Evolutionary conservation across 192 early-diverging fungal species (phyloP).

Genomic region (Backusella mclennaniae): DNA sequence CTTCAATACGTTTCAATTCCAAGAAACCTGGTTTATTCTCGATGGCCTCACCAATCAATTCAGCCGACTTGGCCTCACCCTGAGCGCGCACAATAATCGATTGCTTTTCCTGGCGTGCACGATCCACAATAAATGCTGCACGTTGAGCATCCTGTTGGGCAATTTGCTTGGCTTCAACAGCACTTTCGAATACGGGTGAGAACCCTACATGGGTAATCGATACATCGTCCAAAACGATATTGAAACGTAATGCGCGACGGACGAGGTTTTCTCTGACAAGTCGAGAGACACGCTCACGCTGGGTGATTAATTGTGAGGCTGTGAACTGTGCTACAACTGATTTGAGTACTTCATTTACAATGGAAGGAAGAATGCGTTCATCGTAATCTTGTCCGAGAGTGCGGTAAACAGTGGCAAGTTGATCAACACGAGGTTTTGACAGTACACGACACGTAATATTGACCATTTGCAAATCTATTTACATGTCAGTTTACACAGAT

Average conservation of each 20-base stretch:
- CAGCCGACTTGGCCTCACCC: slow-evolving; percentile 93
- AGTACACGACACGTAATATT: slow-evolving; percentile 98
- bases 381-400: slow-evolving; percentile 93
- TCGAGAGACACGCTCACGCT: slow-evolving; percentile 88
- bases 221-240: slow-evolving; percentile 94
- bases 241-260: slow-evolving; percentile 79
- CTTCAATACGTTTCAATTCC: slow-evolving; percentile 89
- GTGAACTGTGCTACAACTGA: slow-evolving; percentile 98
- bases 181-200: slow-evolving; percentile 88
- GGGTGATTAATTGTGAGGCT: slow-evolving; percentile 96
- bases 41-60: slow-evolving; percentile 95
- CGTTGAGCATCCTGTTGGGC: slow-evolving; percentile 98
- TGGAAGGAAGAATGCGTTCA: slow-evolving; percentile 95
- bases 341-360: slow-evolving; percentile 98
- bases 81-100: slow-evolving; percentile 95
- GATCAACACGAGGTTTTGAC: slow-evolving; percentile 77
- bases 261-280: slow-evolving; percentile 87
- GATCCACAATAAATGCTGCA: slow-evolving; percentile 92
- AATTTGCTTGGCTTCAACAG: slow-evolving; percentile 99
- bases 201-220: slow-evolving; percentile 98
- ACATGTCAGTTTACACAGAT: neutral
- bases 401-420: slow-evolving; percentile 82
- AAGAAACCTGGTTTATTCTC: slow-evolving; percentile 98
- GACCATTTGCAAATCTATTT: slow-evolving; percentile 96
- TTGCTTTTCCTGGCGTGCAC: slow-evolving; percentile 95